phyloP scores from a whole-genome alignment of 768 basidiomycete species.

The Postia placenta region DNA sequence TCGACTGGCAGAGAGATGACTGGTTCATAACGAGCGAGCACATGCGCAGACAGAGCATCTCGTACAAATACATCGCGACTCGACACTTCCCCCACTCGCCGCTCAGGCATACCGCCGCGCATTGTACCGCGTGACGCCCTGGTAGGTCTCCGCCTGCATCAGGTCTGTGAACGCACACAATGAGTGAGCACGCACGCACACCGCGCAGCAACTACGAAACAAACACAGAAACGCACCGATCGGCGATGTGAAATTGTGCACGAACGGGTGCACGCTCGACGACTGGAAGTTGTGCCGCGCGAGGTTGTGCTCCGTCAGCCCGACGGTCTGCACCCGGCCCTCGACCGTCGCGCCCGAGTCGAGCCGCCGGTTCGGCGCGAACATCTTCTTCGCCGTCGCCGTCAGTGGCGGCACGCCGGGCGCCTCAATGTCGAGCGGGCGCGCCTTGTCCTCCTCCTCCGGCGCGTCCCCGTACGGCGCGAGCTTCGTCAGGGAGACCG shows the following conservation, averaged over 20 bases:
- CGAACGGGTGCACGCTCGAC: slow-evolving; percentile 38
- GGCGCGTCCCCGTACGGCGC: not conserved
- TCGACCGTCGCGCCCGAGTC: slow-evolving; percentile 13
- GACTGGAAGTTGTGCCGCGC: slow-evolving; percentile 32
- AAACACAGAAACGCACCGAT: slow-evolving; percentile 44
- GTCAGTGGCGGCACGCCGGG: not conserved
- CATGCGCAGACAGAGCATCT: too few relatives aligned
- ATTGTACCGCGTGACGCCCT: not conserved
- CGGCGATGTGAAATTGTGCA: slow-evolving; percentile 64
- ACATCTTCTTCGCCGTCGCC: slow-evolving; percentile 8
- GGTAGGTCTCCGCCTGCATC: slow-evolving; percentile 2
- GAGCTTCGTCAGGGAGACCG: not conserved
- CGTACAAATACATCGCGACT: too few relatives aligned
- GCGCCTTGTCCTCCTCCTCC: not conserved
- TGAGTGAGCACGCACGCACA: not conserved
- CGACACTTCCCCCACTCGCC: too few relatives aligned
- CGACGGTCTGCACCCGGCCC: slow-evolving; percentile 15
- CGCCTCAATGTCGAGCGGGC: not conserved
- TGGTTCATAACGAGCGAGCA: too few relatives aligned
- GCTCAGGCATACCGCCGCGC: too few relatives aligned
- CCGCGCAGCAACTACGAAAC: not conserved
- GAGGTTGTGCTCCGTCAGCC: slow-evolving; percentile 38
- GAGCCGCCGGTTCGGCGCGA: slow-evolving; percentile 23
- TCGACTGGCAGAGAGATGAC: too few relatives aligned
- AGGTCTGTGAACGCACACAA: not conserved